phyloP scores from a whole-genome alignment of 306 rosid genomes.

The Gillenia trifoliata region DNA sequence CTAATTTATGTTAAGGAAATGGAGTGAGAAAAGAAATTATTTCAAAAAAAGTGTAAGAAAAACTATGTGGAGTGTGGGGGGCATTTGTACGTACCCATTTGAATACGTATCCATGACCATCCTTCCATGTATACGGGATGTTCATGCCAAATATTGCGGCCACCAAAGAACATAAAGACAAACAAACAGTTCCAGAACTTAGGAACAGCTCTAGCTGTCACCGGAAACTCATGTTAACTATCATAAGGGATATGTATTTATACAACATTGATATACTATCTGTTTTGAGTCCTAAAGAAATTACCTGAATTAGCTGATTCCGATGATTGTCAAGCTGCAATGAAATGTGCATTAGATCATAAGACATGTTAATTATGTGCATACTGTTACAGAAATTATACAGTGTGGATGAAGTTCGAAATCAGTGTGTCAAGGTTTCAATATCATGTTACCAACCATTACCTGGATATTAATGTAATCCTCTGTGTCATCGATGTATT shows the following conservation, averaged over 20 bases:
- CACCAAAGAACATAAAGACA: conserved; percentile 66
- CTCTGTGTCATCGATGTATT: conserved; percentile 82
- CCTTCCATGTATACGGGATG: conserved; percentile 66
- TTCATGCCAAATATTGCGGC: conserved; percentile 89
- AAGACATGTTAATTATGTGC: not conserved
- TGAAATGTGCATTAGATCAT: not conserved
- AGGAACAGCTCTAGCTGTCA: conserved; percentile 74
- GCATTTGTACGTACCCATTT: conserved; percentile 65
- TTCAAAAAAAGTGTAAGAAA: not conserved
- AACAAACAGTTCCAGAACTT: conserved; percentile 67
- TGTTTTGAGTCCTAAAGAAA: not conserved
- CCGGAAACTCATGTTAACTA: not conserved
- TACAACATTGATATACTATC: not conserved
- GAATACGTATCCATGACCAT: conserved; percentile 47
- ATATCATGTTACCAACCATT: not conserved
- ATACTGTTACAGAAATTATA: not conserved
- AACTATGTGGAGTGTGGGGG: not conserved
- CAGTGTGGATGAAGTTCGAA: not conserved
- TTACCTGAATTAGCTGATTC: conserved; percentile 83
- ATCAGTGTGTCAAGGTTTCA: not conserved
- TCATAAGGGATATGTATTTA: not conserved
- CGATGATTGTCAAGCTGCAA: conserved; percentile 86
- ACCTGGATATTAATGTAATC: conserved; percentile 90
- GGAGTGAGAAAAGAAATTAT: not conserved
- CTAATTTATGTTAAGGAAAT: conserved; percentile 22